Evolutionary conservation across 495 filamentous ascomycete genomes (phyloP), one percentile per base, ranked within the genome.

Genomic region (Pseudomonodictys pantanalensis): DNA sequence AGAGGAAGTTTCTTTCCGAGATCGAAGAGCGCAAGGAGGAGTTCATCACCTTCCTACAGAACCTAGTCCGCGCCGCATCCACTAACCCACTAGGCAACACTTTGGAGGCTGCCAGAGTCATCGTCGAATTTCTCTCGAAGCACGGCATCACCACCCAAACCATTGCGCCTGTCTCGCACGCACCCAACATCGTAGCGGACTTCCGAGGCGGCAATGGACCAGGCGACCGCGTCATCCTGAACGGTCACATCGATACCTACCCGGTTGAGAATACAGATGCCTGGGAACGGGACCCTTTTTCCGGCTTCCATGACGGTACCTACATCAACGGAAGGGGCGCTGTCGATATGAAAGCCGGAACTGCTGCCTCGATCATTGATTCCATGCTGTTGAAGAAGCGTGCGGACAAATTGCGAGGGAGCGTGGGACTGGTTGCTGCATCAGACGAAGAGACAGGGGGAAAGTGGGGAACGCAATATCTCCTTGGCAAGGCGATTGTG

Each of bases 331-430:
- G 62, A 3, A 50, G 62, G 0, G 62, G 58, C 33, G 58, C 23
- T 2, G 62, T 66, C 2, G 62, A 66, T 42, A 62, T 66, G 62
- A 66, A 66, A 49, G 62, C 57, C 23, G 62, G 62, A 10, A 66
- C 57, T 9, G 56, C 57, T 9, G 62, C 62, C 12, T 56, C 51
- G 17, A 52, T 61, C 28, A 56, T 66, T 32, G 62, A 57, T 9
- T 66, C 44, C 41, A 57, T 44, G 7, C 50, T 57, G 29, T 32
- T 52, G 29, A 20, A 54, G 30, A 53, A 66, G 38, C 22, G 58
- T 12, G 43, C 41, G 26, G 35, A 15, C 22, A 45, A 38, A 29
- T 38, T 22, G 12, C n/a, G 11, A 55, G 64, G 32, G 23, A 49
- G 32, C 53, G 59, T 46, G 24, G 58, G 24, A 5, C 39, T 62